Base-by-base conservation (phyloP, 192 early-diverging fungal genomes). In the Backusella australiensis region DNA sequence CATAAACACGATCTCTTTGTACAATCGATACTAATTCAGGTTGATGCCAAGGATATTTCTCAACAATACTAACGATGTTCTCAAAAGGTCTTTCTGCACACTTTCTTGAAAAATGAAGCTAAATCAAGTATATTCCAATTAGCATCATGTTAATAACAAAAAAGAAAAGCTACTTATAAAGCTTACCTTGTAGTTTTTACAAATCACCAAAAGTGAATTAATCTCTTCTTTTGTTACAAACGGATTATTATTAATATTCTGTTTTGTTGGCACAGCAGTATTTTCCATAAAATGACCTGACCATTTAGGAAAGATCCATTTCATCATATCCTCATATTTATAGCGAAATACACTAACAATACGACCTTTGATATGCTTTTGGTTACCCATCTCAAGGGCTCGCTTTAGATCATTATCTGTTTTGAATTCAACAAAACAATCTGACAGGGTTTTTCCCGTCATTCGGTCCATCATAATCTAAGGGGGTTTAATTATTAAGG, bases 41-140 rank as follows among this genome's bases (percentile, higher is more conserved):
- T 59, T 89, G 83, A 69, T 94, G 88, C 92, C 93, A 95, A 14
- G 94, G 92, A 34, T 93, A 87, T 74, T 94, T 95, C 38, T 80
- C 73, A 34, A 95, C 23, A 39, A 93, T 86, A 0, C 89, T 90
- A 32, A 92, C 87, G n/a, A 95, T 90, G 72, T 90, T 93, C 52
- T 94, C 91, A 81, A 93, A 95, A 17, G 93, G 93, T 11, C 92
- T 79, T 72, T 91, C 90, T 1, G 91, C 89, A 73, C 91, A 92
- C 59, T 91, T 91, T 71, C 92, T 83, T 44, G 91, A 89, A 73
- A 92, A 94, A 76, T 92, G 93, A 17, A 91, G 77, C 91, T 94
- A 41, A 23, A 71, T 42, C 88, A 34, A 52, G 68, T 46, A 56
- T 36, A 66, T 91, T 52, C 90, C 89, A 68, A 89, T 83, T 38